A percentile compares a stretch with the other conserved stretches of the same genome.
Evolutionary conservation across 2,329 filamentous ascomycete genomes (phyloP).

Genomic region (Fusarium protoensiforme): DNA sequence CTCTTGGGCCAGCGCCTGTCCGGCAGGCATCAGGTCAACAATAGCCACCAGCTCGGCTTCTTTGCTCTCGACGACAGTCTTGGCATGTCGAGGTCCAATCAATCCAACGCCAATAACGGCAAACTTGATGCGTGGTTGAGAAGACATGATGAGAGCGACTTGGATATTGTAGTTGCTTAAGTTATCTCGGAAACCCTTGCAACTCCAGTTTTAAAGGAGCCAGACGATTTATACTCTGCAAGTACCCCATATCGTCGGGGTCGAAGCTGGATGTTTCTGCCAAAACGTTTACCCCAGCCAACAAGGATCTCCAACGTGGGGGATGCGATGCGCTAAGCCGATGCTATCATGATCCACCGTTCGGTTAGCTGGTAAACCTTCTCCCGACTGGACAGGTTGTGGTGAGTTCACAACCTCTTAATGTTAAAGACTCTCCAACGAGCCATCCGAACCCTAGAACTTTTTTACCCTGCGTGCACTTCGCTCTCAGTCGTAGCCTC

Average conservation of each 20-base stretch:
- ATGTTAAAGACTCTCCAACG: background rate
- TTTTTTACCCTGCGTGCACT: background rate
- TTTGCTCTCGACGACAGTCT: slow-evolving; percentile 37
- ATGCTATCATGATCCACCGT: background rate
- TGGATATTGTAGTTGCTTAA: background rate
- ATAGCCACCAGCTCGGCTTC: slow-evolving; percentile 42
- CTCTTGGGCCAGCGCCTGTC: slow-evolving; percentile 32
- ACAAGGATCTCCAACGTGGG: background rate
- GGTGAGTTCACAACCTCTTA: background rate
- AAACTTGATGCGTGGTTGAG: slow-evolving; percentile 14
- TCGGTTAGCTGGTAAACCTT: slow-evolving; percentile 5
- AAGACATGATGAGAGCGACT: slow-evolving; percentile 11
- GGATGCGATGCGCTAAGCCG: background rate
- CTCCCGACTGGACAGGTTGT: background rate
- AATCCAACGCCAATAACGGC: slow-evolving; percentile 46
- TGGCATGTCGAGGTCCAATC: slow-evolving; percentile 47
- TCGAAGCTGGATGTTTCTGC: background rate
- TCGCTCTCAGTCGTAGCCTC: background rate
- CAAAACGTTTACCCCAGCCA: slow-evolving; percentile 28
- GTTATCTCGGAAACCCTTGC: background rate
- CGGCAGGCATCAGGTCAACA: slow-evolving; percentile 43
- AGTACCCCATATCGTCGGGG: background rate
- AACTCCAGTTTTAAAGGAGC: background rate
- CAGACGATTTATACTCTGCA: background rate
- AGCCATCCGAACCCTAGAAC: background rate